Conservation (phyloP, 768 basidiomycete species). For the Boletus rubropictus region DNA sequence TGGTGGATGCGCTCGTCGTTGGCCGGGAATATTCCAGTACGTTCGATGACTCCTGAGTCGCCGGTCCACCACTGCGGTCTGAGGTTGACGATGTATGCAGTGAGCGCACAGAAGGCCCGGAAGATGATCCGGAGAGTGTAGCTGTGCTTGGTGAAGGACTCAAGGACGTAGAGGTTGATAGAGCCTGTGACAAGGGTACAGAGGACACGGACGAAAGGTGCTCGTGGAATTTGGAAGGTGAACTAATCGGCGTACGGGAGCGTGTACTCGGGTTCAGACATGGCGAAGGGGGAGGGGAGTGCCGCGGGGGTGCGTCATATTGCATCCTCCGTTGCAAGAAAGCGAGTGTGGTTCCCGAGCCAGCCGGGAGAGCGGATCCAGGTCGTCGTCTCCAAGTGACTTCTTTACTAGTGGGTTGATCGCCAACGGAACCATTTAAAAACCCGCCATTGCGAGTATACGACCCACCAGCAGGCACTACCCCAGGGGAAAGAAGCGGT, state of each 20-base stretch:
- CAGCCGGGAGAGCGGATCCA: slow-evolving; percentile 1
- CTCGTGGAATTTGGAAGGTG: slow-evolving; percentile 30
- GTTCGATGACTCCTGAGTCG: slow-evolving; percentile 7
- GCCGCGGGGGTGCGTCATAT: slow-evolving; percentile 20
- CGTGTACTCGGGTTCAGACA: not conserved
- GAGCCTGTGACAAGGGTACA: slow-evolving; percentile 11
- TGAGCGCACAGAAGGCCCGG: slow-evolving; percentile 26
- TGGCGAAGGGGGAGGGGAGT: slow-evolving; percentile 27
- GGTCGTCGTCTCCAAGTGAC: slow-evolving; percentile 14
- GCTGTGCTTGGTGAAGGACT: slow-evolving; percentile 18
- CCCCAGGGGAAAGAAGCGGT: slow-evolving; percentile 16
- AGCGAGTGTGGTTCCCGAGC: slow-evolving; percentile 16
- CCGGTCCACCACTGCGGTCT: slow-evolving; percentile 12
- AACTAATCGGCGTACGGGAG: slow-evolving; percentile 9
- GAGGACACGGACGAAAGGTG: slow-evolving; percentile 30
- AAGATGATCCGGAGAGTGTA: slow-evolving; percentile 28
- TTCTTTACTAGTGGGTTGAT: slow-evolving; percentile 9
- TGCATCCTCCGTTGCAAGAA: slow-evolving; percentile 30
- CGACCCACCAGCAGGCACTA: not conserved
- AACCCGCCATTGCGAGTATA: slow-evolving; percentile 2
- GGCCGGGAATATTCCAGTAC: slow-evolving; percentile 13
- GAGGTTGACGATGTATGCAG: slow-evolving; percentile 18
- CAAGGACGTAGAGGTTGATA: slow-evolving; percentile 7
- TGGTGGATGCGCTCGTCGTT: slow-evolving; percentile 16
- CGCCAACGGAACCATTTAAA: not conserved